Base-by-base conservation (phyloP, 2,329 filamentous ascomycete genomes). In the Botrytis porri region DNA sequence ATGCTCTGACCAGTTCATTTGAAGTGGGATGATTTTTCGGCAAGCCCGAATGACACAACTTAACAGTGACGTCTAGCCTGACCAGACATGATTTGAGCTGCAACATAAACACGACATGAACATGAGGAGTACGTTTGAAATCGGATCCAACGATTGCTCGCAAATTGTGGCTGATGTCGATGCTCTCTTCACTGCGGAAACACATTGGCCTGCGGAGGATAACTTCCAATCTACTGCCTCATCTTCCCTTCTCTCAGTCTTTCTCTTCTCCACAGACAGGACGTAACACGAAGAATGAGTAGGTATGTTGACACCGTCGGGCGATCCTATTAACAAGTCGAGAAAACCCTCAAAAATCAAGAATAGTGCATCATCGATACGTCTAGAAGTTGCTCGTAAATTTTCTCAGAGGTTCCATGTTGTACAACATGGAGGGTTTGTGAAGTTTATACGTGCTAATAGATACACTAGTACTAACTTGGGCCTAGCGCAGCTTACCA, bases 321-420 rank as follows among this genome's bases (percentile, higher is more conserved):
- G n/a, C 22, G 7, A 41, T 35, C 6, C 3, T 35, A 25, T 0
- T 6, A 48, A 18, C 3, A n/a, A 37, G 0, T n/a, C 3, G 6
- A 25, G 63, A 48, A 16, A 35, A 37, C 6, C 25, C 12, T 9
- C 8, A 12, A 63, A 37, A 10, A 45, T 14, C 29, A 45, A 35
- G 3, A 48, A 29, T 29, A 37, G 45, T 37, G 3, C 20, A 48
- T 41, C 8, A 62, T 65, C 43, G 3, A 65, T n/a, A 29, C 20
- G 18, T 12, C 29, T 65, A 9, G 18, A 18, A 48, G 29, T 4
- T 10, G 20, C 29, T 35, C 43, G 43, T 35, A 35, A 14, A 48
- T 1, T 32, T 32, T 45, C n/a, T 41, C 20, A n/a, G 3, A 16
- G 12, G 6, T 14, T n/a, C 20, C 3, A 25, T 25, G 35, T 61